Evolutionary conservation across 2,329 filamentous ascomycete genomes (phyloP), one percentile per base, ranked within the genome.

Genomic region (Trichophyton rubrum): DNA sequence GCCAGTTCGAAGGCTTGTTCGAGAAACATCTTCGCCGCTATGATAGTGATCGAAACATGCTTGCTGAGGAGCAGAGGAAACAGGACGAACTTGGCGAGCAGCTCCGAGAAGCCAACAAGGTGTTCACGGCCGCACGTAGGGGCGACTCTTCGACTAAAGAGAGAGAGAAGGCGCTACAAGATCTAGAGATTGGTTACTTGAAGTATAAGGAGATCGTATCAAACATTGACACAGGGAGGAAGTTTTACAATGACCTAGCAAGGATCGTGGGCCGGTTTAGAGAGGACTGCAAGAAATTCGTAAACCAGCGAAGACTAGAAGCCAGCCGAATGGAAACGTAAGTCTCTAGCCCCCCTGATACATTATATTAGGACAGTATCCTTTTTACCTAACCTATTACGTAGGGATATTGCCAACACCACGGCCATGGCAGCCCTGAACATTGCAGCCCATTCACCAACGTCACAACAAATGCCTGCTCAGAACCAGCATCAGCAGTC

Each of bases 161-260:
- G 69, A 84, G 93, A 13, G 92, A 97, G 71, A 82, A 87, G 66
- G 90, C 90, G 0, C 75, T 99, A 56, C 93, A 99, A 73, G 85
- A 82, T 63, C 78, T 99, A 8, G 92, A 97, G 72, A 90, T 88
- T 64, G 92, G 90, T 0, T 97, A 95, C 71, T 85, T 90, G 73
- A 95, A 92, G 74, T 97, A 97, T 78, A 96, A 96, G 75, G 92
- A 99, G 72, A 89, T 97, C 61, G 85, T 96, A 61, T 89, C 84
- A 65, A 96, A 97, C 69, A 80, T 96, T 2, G 92, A 97, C 65
- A 89, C 88, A 0, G 93, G 90, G 0, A 81, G 92, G 59, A 96
- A 93, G 71, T 99, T 99, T 71, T 99, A 97, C 77, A 99, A 99
- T 67, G 91, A 97, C 69, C 80, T 99, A 3, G 89, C 88, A 55